These are phyloP conservation scores for Lablab purpureus DNA, from an alignment of 306 rosid genomes.

Conservation along the genomic window DNA sequence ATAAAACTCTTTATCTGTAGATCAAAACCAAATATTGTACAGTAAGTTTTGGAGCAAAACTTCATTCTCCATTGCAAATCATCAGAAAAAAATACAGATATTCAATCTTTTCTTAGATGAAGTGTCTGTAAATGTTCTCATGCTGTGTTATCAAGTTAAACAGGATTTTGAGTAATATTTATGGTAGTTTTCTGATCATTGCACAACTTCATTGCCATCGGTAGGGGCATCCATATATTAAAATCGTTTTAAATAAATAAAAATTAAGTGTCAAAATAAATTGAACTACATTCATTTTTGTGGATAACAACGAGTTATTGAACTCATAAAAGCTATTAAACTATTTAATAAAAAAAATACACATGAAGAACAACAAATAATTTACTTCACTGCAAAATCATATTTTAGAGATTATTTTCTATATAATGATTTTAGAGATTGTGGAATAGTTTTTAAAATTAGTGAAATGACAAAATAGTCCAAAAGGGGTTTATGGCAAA, in stretches of 20 bases:
- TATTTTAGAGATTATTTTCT: too few species aligned
- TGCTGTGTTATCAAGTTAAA: neutral
- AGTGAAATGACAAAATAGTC: too few species aligned
- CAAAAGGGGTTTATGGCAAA: too few species aligned
- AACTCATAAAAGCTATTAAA: neutral
- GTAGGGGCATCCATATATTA: neutral
- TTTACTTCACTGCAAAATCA: too few species aligned
- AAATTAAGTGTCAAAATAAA: neutral
- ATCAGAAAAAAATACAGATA: neutral
- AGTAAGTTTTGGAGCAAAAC: neutral
- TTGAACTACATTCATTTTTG: neutral
- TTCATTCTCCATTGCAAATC: neutral
- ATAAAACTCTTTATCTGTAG: neutral
- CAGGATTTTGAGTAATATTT: neutral
- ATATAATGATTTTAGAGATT: too few species aligned
- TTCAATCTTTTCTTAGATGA: neutral
- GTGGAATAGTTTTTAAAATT: too few species aligned
- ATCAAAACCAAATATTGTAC: neutral
- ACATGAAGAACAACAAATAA: neutral
- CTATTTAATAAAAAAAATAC: neutral
- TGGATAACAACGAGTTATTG: neutral
- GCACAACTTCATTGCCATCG: neutral
- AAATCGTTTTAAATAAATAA: neutral
- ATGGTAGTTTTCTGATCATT: neutral
- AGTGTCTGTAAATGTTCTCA: neutral